Evolutionary conservation across 345 rosid genomes (phyloP), one percentile per base, ranked within the genome.

Genomic region (Salix suchowensis): DNA sequence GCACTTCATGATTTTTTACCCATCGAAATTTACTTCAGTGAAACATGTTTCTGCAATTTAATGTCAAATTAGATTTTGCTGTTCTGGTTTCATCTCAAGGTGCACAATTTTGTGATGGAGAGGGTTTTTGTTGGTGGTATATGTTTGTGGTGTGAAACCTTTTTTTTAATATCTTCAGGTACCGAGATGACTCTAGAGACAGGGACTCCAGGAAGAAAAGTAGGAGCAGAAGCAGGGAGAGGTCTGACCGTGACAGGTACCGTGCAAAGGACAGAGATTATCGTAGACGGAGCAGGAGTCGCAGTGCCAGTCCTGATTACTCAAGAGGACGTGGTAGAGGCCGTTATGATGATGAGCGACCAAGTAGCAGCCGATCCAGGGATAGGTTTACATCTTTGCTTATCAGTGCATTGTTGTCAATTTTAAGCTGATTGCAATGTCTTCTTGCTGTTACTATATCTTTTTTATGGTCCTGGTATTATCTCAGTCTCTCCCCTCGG

Each of bases 281-380:
- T 74, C 87, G 77, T 61, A 77, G 73, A 42, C 83, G 78, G 42
- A 85, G 88, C 79, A 73, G 85, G 78, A 87, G 90, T 69, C 86
- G 82, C 46, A 89, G 92, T 75, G 82, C 84, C 5, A 87, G 89
- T 83, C 92, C 90, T 62, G 86, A 86, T 70, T 79, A 81, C 75
- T 71, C 68, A 28, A 87, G 72, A 72, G 80, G 86, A n/a, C 84
- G 81, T 55, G 86, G 86, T 19, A 67, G 83, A 75, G 86, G 86
- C 55, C 86, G 84, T 61, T 85, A 84, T 76, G 87, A 82, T 76
- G 85, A 87, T 74, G 90, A 85, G 75, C 84, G 78, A 26, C 78
- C 74, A 30, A 84, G 86, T 73, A 76, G 82, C 54, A 87, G 89
- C 77, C 85, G 78, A 54, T 88, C 91, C 21, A 60, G 70, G 55